phyloP scores from a whole-genome alignment of 2,329 filamentous ascomycete species.

The Arachnomyces sp. region DNA sequence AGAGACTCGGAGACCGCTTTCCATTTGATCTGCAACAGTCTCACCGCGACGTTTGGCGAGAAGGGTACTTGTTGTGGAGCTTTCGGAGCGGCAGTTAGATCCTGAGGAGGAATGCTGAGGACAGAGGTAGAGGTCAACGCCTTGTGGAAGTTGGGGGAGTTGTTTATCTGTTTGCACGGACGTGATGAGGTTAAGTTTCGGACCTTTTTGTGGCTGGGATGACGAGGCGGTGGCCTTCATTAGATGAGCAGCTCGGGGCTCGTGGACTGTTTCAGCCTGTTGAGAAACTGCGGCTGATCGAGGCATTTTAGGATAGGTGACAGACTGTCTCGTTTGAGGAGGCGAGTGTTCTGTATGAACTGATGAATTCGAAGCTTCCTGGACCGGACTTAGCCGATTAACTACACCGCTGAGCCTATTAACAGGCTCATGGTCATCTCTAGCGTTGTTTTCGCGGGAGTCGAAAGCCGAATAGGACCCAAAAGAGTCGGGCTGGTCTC shows the following conservation, averaged over 20 bases:
- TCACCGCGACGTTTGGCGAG: conserved; percentile 18
- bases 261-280: conserved; percentile 23
- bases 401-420: background rate
- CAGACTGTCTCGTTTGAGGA: background rate
- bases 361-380: background rate
- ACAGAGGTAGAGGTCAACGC: too few species aligned
- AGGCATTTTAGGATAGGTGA: conserved; percentile 17
- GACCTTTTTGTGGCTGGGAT: too few species aligned
- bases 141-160: too few species aligned
- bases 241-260: conserved; percentile 23
- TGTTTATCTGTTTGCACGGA: too few species aligned
- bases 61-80: conserved; percentile 8
- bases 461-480: too few species aligned
- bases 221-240: conserved; percentile 15
- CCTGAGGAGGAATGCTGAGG: too few species aligned
- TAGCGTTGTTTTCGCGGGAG: too few species aligned
- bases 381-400: conserved; percentile 12
- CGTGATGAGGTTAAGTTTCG: too few species aligned
- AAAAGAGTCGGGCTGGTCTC: too few species aligned
- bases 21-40: conserved; percentile 13
- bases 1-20: conserved; percentile 8
- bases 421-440: too few species aligned
- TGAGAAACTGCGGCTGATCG: conserved; percentile 16
- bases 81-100: too few species aligned
- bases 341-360: too few species aligned